phyloP scores from a whole-genome alignment of 148 eudicot genomes.

The Rhododendron williamsianum region DNA sequence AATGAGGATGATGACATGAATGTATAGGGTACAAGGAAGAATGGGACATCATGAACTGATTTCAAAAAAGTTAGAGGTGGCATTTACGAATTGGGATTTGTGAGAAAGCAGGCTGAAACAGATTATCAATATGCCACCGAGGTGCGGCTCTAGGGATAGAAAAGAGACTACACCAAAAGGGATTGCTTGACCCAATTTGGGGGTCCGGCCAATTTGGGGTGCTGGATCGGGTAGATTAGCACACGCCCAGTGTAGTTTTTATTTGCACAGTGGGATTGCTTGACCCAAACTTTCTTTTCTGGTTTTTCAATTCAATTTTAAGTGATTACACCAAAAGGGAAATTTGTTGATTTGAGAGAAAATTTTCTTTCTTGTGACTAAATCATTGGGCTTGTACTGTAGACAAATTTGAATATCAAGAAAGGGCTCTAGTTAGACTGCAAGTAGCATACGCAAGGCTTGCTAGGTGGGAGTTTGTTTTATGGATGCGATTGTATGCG shows the following conservation, averaged over 20 bases:
- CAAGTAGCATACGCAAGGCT: neutral
- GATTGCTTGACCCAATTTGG: too few species aligned
- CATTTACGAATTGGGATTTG: neutral
- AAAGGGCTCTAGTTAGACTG: neutral
- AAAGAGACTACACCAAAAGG: neutral
- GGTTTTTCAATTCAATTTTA: neutral
- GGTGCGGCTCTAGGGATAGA: neutral
- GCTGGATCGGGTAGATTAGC: neutral
- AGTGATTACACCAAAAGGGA: neutral
- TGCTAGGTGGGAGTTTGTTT: neutral
- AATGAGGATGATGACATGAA: neutral
- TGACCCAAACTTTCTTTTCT: neutral
- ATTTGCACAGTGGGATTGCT: neutral
- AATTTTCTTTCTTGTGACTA: neutral
- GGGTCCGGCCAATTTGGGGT: neutral
- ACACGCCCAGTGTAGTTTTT: neutral
- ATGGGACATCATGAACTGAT: neutral
- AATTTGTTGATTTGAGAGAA: conserved; percentile 3
- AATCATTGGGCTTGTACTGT: neutral
- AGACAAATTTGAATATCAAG: neutral
- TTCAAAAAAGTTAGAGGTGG: neutral
- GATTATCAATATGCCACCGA: neutral
- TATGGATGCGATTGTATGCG: neutral
- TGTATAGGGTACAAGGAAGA: neutral
- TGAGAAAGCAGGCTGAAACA: neutral